phyloP scores from a whole-genome alignment of 1,284 basidiomycete species.

The Vanrija sp. region DNA sequence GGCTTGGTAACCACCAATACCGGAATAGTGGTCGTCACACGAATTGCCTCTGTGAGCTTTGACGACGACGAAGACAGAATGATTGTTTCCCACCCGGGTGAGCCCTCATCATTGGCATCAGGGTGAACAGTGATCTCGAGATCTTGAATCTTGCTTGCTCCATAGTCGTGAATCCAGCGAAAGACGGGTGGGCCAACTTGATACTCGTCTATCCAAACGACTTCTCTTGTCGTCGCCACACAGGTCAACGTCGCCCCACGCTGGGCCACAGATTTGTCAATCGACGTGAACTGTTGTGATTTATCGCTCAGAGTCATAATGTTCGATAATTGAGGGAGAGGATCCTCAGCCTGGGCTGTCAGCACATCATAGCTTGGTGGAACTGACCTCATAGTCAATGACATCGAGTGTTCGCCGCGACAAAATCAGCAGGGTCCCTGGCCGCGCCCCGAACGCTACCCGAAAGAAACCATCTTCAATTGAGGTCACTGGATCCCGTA shows the following conservation, averaged over 20 bases:
- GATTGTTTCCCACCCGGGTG: not conserved
- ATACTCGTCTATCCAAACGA: slow-evolving; percentile 36
- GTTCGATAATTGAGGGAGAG: not conserved
- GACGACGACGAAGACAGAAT: not conserved
- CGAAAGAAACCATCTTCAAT: slow-evolving; percentile 27
- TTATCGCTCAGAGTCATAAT: not conserved
- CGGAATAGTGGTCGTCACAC: not conserved
- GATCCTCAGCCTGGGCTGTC: not conserved
- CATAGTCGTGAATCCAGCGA: slow-evolving; percentile 34
- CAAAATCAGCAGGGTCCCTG: slow-evolving; percentile 30
- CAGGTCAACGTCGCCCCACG: slow-evolving; percentile 17
- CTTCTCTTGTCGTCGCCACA: slow-evolving; percentile 27
- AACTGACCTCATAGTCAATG: slow-evolving; percentile 29
- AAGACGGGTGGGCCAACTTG: slow-evolving; percentile 7
- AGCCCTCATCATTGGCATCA: too few relatives aligned
- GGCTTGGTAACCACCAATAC: not conserved
- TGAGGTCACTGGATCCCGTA: slow-evolving; percentile 16
- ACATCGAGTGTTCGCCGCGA: slow-evolving; percentile 16
- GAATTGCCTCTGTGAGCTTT: not conserved
- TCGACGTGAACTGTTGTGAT: slow-evolving; percentile 21
- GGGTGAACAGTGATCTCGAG: slow-evolving; percentile 17
- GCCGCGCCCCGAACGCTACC: slow-evolving; percentile 30
- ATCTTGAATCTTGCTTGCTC: slow-evolving; percentile 13
- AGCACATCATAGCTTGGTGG: not conserved
- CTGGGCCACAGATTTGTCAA: slow-evolving; percentile 26